Percentiles rank a stretch among this genome's conserved stretches.
Evolutionary conservation across 2,329 filamentous ascomycete species (phyloP).

Genomic region (Ophiostoma pallidulum): DNA sequence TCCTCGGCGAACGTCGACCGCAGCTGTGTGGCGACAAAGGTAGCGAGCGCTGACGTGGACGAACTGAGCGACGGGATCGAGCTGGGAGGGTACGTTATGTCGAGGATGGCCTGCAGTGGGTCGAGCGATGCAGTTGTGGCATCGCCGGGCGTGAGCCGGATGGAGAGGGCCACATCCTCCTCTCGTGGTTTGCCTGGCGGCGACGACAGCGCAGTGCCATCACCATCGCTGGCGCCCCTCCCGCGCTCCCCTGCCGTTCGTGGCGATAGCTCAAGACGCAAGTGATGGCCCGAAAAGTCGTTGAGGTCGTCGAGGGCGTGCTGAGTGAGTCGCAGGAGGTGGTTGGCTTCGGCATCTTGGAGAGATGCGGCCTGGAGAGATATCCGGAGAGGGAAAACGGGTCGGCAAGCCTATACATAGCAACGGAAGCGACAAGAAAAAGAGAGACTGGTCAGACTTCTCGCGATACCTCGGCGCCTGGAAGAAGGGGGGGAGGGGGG

Average conservation of each 20-base stretch:
- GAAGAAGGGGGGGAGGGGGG: background rate
- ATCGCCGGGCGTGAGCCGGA: conserved; percentile 59
- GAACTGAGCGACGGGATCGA: conserved; percentile 57
- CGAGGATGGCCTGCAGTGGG: conserved; percentile 59
- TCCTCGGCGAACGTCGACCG: conserved; percentile 77
- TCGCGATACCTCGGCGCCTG: too few species aligned
- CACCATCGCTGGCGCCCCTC: conserved; percentile 22
- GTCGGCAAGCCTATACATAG: conserved; percentile 73
- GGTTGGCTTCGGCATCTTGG: conserved; percentile 56
- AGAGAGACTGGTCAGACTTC: too few species aligned
- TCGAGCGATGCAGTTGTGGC: conserved; percentile 55
- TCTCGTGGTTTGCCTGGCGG: conserved; percentile 23
- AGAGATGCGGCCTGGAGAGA: conserved; percentile 62
- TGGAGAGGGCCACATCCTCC: conserved; percentile 52
- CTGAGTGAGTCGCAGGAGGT: conserved; percentile 72
- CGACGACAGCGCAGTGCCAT: background rate
- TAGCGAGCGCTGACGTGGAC: conserved; percentile 63
- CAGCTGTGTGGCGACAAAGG: conserved; percentile 69
- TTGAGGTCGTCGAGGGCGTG: conserved; percentile 78
- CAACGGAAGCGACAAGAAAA: conserved; percentile 12
- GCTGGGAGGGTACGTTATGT: conserved; percentile 66
- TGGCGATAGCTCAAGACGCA: conserved; percentile 54
- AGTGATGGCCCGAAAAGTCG: conserved; percentile 74
- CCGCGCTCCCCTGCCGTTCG: background rate
- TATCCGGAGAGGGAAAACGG: conserved; percentile 79